Evolutionary conservation across 2,329 filamentous ascomycete genomes (phyloP), one percentile per base, ranked within the genome.

Genomic region (Stemphylium vesicarium): DNA sequence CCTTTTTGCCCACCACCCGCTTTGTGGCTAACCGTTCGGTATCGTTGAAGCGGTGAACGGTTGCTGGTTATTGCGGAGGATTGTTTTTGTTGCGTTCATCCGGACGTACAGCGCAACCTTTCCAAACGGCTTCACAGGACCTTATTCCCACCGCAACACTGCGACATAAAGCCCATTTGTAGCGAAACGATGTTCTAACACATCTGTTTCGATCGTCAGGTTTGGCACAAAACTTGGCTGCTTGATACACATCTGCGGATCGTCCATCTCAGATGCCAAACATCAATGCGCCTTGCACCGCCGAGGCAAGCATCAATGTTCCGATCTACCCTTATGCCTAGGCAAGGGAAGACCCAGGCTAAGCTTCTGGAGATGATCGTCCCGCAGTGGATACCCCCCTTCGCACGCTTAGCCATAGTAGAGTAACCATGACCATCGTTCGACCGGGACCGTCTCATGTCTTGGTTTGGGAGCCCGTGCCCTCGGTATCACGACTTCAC

Each of bases 361-460:
- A 46, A 48, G 26, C 44, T 32, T 45, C 55, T 67, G 63, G 58
- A 68, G 57, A 59, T 41, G 60, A 65, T 67, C 62, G 36, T 59
- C 59, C 64, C 64, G 62, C 46, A 49, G 48, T 48, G 44, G 24
- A 40, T 29, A 64, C 53, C 31, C 56, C 58, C 42, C 56, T 59
- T 57, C 38, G 57, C 37, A 31, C 9, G 33, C 50, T 22, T 50
- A 39, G 49, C 39, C 48, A 52, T 49, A 58, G 57, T 35, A 45
- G 38, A 37, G 32, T 51, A 24, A 35, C 53, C 48, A 12, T 50
- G 46, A 44, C 36, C 42, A 69, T 72, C 54, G 66, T 62, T 66
- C 57, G 66, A 72, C 69, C 52, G 55, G 26, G 37, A 54, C 36
- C 57, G 70, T 71, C 66, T 74, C 68, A 67, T 56, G 44, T 56